Evolutionary conservation across 2,329 filamentous ascomycete species (phyloP), one percentile per base, ranked within the genome.

Genomic region (Ascosphaera pollenicola): DNA sequence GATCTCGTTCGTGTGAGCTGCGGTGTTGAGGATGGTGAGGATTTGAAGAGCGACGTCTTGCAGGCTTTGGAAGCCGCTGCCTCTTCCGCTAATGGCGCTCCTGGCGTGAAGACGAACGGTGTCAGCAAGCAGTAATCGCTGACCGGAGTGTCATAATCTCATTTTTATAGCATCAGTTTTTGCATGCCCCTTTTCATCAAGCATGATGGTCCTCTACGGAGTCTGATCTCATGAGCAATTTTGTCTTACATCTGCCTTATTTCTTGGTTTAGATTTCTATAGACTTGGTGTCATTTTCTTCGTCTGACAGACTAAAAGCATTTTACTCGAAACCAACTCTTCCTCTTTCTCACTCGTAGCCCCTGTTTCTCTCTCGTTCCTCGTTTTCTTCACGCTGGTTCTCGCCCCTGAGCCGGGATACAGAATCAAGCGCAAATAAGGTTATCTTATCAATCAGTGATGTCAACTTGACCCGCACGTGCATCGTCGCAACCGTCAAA

Each of bases 1-100:
- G 89, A 98, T 57, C 69, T 98, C 6, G 81, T 98, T 21, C 72
- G 89, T 47, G 67, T 98, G 43, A 92, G 83, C 67, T 94, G 84
- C 55, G 89, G 89, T 51, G 74, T 98, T 40, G 89, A 98, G 62
- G 89, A 98, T 52, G 72, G 73, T 6, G 74, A 76, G 44, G 89
- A 98, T 58, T 65, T 98, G 44, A 75, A 75, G 50, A 69, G 67
- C 32, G 89, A 98, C 63, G 74, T 91, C 13, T 57, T 84, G 46
- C 77, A 80, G 57, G 89, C 89, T 3, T 61, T 95, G 34, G 78
- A 89, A 58, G 73, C 69, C 59, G 82, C 82, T 1, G 72, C 81
- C 11, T 13, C 30, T 13, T 13, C 30, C n/a, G 30, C 30, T 32
- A 15, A 13, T 15, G 30, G 10, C 11, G 30, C 5, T 7, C 6